These are phyloP conservation scores for Zymoseptoria tritici DNA, from an alignment of 2,329 filamentous ascomycete genomes.

Conservation along the genomic window DNA sequence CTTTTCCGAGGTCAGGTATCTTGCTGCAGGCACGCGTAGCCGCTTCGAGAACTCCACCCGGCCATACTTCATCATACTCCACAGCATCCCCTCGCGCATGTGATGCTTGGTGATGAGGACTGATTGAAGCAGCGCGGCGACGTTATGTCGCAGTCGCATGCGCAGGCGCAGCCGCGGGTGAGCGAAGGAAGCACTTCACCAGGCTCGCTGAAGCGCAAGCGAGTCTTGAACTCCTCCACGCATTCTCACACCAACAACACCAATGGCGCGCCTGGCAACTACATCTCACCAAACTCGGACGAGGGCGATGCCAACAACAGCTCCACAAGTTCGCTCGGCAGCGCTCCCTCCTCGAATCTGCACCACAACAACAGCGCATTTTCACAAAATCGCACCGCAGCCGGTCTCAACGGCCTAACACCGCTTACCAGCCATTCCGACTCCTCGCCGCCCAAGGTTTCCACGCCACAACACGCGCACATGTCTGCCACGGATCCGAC, in stretches of 20 bases:
- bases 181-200: slow-evolving; percentile 17
- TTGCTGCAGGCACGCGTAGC: slow-evolving; percentile 1
- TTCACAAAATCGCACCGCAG: slow-evolving; percentile 49
- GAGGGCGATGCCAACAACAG: slow-evolving; percentile 55
- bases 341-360: slow-evolving; percentile 64
- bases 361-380: slow-evolving; percentile 47
- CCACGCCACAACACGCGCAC: slow-evolving; percentile 41
- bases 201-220: slow-evolving; percentile 25
- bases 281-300: slow-evolving; percentile 27
- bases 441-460: slow-evolving; percentile 54
- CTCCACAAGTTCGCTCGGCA: slow-evolving; percentile 65
- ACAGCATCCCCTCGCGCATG: background rate
- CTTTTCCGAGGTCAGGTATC: slow-evolving; percentile 4
- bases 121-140: slow-evolving; percentile 16
- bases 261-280: slow-evolving; percentile 14
- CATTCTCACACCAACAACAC: slow-evolving; percentile 1
- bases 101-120: slow-evolving; percentile 12
- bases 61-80: background rate
- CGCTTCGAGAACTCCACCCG: background rate
- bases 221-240: slow-evolving; percentile 2
- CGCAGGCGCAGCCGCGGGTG: slow-evolving; percentile 18
- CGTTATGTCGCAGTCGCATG: slow-evolving; percentile 25
- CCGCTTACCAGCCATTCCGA: slow-evolving; percentile 57
- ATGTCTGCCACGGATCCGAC: slow-evolving; percentile 20
- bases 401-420: slow-evolving; percentile 50